These are phyloP conservation scores for Xanthoconium purpureum DNA, from an alignment of 768 basidiomycete species.

Conservation along the genomic window DNA sequence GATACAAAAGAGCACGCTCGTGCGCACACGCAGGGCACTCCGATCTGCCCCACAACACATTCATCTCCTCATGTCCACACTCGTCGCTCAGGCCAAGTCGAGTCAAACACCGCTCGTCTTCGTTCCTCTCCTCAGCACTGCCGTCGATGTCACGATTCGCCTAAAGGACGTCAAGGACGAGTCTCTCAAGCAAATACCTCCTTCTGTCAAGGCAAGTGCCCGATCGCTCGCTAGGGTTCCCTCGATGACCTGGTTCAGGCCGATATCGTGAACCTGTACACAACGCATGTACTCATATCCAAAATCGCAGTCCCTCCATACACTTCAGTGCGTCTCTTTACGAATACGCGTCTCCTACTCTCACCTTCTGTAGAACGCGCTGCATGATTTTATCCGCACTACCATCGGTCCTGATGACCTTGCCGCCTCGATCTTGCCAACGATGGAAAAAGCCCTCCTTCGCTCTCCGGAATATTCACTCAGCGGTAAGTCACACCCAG, in stretches of 20 bases:
- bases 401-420: conserved; percentile 54
- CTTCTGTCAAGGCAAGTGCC: conserved; percentile 43
- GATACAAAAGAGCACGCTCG: conserved; percentile 57
- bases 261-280: conserved; percentile 59
- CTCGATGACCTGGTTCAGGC: conserved; percentile 35
- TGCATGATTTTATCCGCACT: conserved; percentile 58
- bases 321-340: conserved; percentile 44
- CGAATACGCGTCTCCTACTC: background rate
- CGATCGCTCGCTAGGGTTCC: background rate
- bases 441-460: conserved; percentile 75
- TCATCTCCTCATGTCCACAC: conserved; percentile 46
- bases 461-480: conserved; percentile 81
- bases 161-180: conserved; percentile 55
- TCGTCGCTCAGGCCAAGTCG: conserved; percentile 51
- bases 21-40: conserved; percentile 62
- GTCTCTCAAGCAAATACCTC: conserved; percentile 41
- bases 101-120: conserved; percentile 40
- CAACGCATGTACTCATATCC: conserved; percentile 60
- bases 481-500: conserved; percentile 41
- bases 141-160: conserved; percentile 67
- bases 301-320: conserved; percentile 61
- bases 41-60: conserved; percentile 58
- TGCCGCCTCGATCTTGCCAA: conserved; percentile 54
- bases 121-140: conserved; percentile 60
- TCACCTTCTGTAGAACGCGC: conserved; percentile 39